Conservation (phyloP, 352 stramenopile genomes). For the Phytophthora pinifolia region DNA sequence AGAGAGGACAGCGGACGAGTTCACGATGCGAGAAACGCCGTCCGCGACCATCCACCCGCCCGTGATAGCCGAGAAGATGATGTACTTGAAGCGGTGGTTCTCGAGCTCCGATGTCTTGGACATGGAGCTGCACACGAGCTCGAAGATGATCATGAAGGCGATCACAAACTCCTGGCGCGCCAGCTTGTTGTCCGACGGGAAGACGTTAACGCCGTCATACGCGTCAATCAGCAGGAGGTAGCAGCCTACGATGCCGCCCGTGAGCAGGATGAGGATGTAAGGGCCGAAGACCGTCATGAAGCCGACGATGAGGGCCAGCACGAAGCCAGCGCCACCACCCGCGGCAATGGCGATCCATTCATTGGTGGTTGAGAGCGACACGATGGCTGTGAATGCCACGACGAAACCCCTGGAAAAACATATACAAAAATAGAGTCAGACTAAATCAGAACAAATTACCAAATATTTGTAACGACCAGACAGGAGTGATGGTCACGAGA, state of each 20-base stretch:
- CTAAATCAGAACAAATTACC: slow-evolving; percentile 9
- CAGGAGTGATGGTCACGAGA: slow-evolving; percentile 27
- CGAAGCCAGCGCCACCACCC: slow-evolving; percentile 58
- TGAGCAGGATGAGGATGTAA: slow-evolving; percentile 67
- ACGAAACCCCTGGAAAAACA: slow-evolving; percentile 58
- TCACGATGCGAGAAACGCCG: slow-evolving; percentile 71
- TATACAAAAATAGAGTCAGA: slow-evolving; percentile 13
- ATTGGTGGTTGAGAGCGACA: slow-evolving; percentile 61
- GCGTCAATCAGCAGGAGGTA: slow-evolving; percentile 84
- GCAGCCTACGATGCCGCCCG: slow-evolving; percentile 62
- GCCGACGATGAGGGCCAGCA: slow-evolving; percentile 65
- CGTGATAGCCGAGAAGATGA: slow-evolving; percentile 69
- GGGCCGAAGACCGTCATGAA: slow-evolving; percentile 76
- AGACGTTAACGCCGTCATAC: slow-evolving; percentile 64
- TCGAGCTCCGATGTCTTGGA: slow-evolving; percentile 85
- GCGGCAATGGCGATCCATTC: slow-evolving; percentile 74
- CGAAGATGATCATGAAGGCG: slow-evolving; percentile 87
- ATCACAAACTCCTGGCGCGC: slow-evolving; percentile 88
- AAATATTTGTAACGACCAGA: not conserved
- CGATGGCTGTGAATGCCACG: slow-evolving; percentile 65
- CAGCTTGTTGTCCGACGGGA: slow-evolving; percentile 69
- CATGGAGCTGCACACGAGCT: slow-evolving; percentile 72
- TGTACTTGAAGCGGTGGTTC: slow-evolving; percentile 91
- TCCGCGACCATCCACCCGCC: slow-evolving; percentile 81
- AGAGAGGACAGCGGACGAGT: slow-evolving; percentile 56